Percentiles rank a stretch among this genome's conserved stretches.
Conservation (phyloP, 495 filamentous ascomycete genomes). For the Aspergillus panamensis region DNA sequence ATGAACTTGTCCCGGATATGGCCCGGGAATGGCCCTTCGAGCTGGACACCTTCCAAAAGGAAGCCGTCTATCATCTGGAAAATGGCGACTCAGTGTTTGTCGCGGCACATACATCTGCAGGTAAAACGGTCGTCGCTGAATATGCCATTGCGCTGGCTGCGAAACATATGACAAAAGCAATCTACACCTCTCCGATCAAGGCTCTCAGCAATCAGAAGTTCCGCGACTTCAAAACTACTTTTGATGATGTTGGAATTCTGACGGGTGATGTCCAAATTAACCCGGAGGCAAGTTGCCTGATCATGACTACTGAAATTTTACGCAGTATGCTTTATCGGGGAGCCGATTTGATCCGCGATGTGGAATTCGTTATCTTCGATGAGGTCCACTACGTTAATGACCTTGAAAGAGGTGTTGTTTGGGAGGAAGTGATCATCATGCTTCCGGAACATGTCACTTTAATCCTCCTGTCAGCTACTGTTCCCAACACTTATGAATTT, state of each 20-base stretch:
- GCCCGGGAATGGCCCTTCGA: conserved; percentile 95
- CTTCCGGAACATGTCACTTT: conserved; percentile 93
- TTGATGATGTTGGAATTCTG: conserved; percentile 94
- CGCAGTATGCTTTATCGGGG: conserved; percentile 98
- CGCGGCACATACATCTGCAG: conserved; percentile 96
- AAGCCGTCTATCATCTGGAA: conserved; percentile 96
- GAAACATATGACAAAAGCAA: conserved; percentile 98
- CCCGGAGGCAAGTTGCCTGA: conserved; percentile 94
- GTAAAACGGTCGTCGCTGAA: conserved; percentile 97
- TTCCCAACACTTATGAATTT: conserved; percentile 96
- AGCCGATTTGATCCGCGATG: conserved; percentile 92
- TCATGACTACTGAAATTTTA: conserved; percentile 98
- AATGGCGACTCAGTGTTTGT: conserved; percentile 97
- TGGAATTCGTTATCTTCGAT: conserved; percentile 98
- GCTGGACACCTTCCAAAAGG: conserved; percentile 96
- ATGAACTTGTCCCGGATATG: conserved; percentile 92
- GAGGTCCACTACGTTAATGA: conserved; percentile 99
- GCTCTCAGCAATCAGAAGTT: conserved; percentile 99
- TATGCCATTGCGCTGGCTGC: conserved; percentile 95
- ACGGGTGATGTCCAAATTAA: conserved; percentile 98
- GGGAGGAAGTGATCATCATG: conserved; percentile 99
- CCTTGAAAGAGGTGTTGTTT: conserved; percentile 93
- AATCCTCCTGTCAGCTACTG: conserved; percentile 91
- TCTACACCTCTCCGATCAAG: conserved; percentile 99
- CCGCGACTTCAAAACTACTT: conserved; percentile 81